Percentiles rank a stretch among this genome's conserved stretches.
Evolutionary conservation across 257 asterid species (phyloP).

Genomic region (Solanum gracilifrons): DNA sequence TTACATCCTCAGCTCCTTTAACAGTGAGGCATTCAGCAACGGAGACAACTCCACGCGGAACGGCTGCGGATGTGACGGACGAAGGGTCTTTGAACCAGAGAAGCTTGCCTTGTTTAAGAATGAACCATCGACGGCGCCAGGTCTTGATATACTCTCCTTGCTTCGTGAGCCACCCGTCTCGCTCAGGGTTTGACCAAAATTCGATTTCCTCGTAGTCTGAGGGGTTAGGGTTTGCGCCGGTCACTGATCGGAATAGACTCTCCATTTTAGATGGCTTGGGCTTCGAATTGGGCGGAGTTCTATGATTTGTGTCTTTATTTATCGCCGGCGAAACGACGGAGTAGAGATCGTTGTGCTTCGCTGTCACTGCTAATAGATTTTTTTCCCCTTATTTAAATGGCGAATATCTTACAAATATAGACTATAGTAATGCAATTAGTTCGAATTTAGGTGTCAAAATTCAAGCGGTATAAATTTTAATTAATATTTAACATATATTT

Average conservation of each 20-base stretch:
- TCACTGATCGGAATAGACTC: conserved; percentile 67
- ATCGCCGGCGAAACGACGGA: background rate
- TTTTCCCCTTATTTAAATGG: background rate
- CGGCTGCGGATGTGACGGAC: conserved; percentile 42
- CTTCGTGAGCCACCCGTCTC: conserved; percentile 83
- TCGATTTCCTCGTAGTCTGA: conserved; percentile 70
- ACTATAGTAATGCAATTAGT: background rate
- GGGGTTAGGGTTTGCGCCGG: conserved; percentile 45
- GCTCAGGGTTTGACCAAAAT: conserved; percentile 79
- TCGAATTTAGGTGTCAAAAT: background rate
- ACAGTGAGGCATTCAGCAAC: conserved; percentile 73
- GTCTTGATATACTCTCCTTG: conserved; percentile 95
- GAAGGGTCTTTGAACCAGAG: conserved; percentile 78
- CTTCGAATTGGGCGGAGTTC: background rate
- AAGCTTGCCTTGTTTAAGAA: conserved; percentile 75
- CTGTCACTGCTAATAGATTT: background rate
- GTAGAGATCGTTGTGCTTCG: background rate
- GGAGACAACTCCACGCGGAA: conserved; percentile 81
- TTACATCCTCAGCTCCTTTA: conserved; percentile 87
- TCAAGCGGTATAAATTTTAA: background rate
- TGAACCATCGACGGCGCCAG: conserved; percentile 99
- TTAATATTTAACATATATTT: too few relatives aligned
- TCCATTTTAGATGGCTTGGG: conserved; percentile 20
- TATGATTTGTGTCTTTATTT: background rate
- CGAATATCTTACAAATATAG: background rate